phyloP scores from a whole-genome alignment of 495 filamentous ascomycete species.

The Neurospora discreta region DNA sequence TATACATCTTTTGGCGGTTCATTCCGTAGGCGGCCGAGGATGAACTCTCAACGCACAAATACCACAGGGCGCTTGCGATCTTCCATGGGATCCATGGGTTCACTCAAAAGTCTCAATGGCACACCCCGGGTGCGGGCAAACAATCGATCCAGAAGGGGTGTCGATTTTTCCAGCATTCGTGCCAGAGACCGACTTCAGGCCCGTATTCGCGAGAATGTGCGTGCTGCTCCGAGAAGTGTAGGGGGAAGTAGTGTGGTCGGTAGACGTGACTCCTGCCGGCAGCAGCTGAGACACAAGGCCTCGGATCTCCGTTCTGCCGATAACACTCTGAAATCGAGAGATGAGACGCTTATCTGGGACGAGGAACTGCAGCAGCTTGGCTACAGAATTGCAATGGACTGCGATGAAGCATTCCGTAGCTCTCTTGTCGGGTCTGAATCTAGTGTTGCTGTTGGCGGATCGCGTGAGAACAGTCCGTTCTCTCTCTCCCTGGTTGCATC shows the following conservation, averaged over 20 bases:
- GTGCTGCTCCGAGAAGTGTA: conserved; percentile 17
- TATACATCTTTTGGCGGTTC: conserved; percentile 15
- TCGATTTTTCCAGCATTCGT: conserved; percentile 56
- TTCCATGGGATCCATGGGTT: conserved; percentile 44
- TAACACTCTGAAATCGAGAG: conserved; percentile 4
- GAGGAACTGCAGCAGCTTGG: conserved; percentile 42
- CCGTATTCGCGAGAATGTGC: conserved; percentile 3
- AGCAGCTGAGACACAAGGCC: background rate
- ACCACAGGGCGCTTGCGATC: conserved; percentile 15
- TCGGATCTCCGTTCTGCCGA: background rate
- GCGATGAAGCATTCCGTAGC: conserved; percentile 70
- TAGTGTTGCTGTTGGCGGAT: conserved; percentile 4
- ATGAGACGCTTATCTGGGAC: conserved; percentile 24
- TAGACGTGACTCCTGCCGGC: background rate
- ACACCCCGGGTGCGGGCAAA: conserved; percentile 37
- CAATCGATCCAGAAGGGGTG: conserved; percentile 57
- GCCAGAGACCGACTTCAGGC: conserved; percentile 14
- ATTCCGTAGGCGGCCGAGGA: conserved; percentile 4
- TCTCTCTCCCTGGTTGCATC: conserved; percentile 14
- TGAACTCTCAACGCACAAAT: conserved; percentile 12
- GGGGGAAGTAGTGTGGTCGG: conserved; percentile 3
- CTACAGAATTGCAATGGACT: conserved; percentile 37
- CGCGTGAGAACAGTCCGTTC: conserved; percentile 16
- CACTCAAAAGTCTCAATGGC: conserved; percentile 46
- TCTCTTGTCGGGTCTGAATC: conserved; percentile 43